These are phyloP conservation scores for Boletus coccyginus DNA, from an alignment of 768 basidiomycete species.

Conservation along the genomic window DNA sequence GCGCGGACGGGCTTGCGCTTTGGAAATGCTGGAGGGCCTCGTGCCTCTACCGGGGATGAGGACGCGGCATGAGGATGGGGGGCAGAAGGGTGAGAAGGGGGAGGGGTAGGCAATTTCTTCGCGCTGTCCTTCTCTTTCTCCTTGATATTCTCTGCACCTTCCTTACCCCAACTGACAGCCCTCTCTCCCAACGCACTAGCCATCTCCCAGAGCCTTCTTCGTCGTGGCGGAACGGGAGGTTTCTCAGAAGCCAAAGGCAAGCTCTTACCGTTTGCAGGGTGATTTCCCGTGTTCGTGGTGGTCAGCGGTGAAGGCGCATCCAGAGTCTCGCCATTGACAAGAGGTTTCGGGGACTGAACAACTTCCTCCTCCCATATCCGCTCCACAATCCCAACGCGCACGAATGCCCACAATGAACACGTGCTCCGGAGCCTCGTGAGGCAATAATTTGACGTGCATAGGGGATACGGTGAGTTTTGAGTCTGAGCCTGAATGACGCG, in stretches of 20 bases:
- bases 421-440: constrained; percentile 76
- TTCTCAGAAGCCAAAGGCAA: constrained; percentile 32
- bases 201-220: constrained; percentile 66
- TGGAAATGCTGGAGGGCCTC: constrained; percentile 49
- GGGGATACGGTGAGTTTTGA: constrained; percentile 47
- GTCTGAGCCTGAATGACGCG: constrained; percentile 23
- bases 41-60: constrained; percentile 5
- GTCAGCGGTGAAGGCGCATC: background rate
- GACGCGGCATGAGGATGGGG: constrained; percentile 20
- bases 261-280: background rate
- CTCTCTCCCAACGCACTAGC: constrained; percentile 59
- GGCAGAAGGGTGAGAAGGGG: constrained; percentile 27
- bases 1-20: constrained; percentile 43
- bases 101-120: constrained; percentile 18
- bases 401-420: constrained; percentile 89
- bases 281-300: background rate
- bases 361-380: constrained; percentile 87
- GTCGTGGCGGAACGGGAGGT: constrained; percentile 63
- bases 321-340: constrained; percentile 10
- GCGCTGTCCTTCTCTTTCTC: constrained; percentile 27
- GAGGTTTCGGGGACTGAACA: constrained; percentile 30
- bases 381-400: constrained; percentile 77
- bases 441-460: constrained; percentile 87
- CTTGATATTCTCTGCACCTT: constrained; percentile 27
- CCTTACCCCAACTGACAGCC: constrained; percentile 54